Evolutionary conservation across 495 filamentous ascomycete species (phyloP), one percentile per base, ranked within the genome.

Genomic region (Xylaria scruposa): DNA sequence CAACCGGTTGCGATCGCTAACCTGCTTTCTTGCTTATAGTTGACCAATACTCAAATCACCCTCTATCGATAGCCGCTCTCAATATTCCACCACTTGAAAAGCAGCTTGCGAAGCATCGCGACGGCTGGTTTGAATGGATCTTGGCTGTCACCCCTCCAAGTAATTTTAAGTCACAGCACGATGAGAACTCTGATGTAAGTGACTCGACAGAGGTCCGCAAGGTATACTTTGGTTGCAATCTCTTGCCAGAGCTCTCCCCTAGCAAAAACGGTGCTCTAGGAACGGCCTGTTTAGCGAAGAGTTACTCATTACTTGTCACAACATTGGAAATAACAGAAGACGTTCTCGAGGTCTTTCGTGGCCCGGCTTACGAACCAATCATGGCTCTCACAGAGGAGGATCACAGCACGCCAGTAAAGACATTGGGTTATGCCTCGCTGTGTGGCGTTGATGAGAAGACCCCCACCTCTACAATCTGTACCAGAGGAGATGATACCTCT

Each of bases 81-180:
- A 73, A 77, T 36, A 73, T 83, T 59, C 75, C 80, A 31, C 76
- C 76, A 68, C 77, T 77, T 68, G 67, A 79, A 56, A 79, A 83
- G 73, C 80, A 86, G 70, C 59, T 86, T 64, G 74, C 78, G 62
- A 85, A 85, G 75, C 84, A 86, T 77, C 81, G 83, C 72, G 80
- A 83, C 81, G 84, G 86, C 81, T 82, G 84, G 77, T 88, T 82
- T 73, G 81, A 85, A 65, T 85, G 82, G 77, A 73, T 86, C 63
- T 71, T 86, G 54, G 78, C 83, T 60, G 72, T 84, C 46, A 78
- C 73, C 13, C 40, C 79, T 10, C 69, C 73, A 19, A 70, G 12
- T 59, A 54, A 60, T 31, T 5, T 63, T 2, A 47, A 42, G 63
- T 73, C 74, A 53, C 66, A 72, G 40, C 36, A 63, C 46, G 74